Percentiles rank a stretch among this genome's conserved stretches.
Evolutionary conservation across 768 basidiomycete species (phyloP).

Genomic region (Ramaria sp.): DNA sequence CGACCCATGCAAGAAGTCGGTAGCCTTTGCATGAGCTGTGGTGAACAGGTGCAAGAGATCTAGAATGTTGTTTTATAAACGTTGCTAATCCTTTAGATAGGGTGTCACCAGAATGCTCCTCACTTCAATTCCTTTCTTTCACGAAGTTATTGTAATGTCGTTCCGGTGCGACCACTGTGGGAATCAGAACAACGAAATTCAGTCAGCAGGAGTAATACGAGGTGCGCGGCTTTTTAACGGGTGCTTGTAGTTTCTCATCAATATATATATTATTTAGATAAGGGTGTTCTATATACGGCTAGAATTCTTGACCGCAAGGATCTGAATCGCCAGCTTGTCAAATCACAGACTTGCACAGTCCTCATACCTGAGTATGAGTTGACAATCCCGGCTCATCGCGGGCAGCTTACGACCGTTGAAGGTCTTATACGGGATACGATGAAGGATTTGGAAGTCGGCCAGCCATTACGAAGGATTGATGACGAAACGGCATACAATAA

Average conservation of each 20-base stretch:
- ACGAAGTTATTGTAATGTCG: constrained; percentile 91
- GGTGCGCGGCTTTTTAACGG: constrained; percentile 35
- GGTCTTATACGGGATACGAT: constrained; percentile 79
- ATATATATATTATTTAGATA: constrained; percentile 37
- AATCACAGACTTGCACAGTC: constrained; percentile 74
- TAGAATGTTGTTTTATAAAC: not conserved
- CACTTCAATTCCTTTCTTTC: constrained; percentile 91
- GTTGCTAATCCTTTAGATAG: constrained; percentile 30
- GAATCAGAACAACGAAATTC: constrained; percentile 82
- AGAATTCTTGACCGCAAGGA: constrained; percentile 65
- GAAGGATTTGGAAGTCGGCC: constrained; percentile 68
- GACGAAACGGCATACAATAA: constrained; percentile 59
- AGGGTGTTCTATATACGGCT: constrained; percentile 74
- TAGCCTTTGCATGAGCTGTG: constrained; percentile 90
- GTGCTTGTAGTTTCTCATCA: not conserved
- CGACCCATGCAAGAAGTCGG: constrained; percentile 73
- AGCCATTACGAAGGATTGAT: constrained; percentile 74
- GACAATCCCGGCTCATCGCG: constrained; percentile 77
- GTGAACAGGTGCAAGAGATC: constrained; percentile 55
- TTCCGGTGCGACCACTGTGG: constrained; percentile 96
- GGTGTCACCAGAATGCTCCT: constrained; percentile 81
- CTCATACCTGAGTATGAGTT: constrained; percentile 80
- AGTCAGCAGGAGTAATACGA: constrained; percentile 78
- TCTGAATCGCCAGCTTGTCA: constrained; percentile 87
- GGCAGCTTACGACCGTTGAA: constrained; percentile 95